Base-by-base conservation (phyloP, 225 moss, liverwort and hornwort species). In the Sphagnum tenellum region DNA sequence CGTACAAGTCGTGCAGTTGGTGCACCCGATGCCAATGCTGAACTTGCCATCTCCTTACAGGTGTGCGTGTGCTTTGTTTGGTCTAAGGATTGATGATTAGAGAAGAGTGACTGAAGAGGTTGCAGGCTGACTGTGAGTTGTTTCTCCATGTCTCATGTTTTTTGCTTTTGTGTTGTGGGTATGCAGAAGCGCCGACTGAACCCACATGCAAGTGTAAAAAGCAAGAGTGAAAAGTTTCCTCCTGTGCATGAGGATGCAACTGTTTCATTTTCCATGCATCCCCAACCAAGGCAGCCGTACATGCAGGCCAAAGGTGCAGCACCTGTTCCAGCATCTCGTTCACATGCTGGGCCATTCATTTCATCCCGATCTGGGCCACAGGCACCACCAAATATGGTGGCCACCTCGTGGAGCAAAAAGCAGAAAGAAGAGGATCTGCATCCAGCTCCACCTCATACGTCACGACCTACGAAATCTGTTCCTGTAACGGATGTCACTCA, bases 151-250 rank as follows among this genome's bases (percentile, higher is more conserved):
- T 2, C 44, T 29, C 29, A 7, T 67, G 50, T 12, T 45, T 29
- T 46, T 44, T 44, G 3, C 29, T 69, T 13, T 3, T 75, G n/a
- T 53, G 29, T 29, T 29, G 29, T 29, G 29, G 29, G 29, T 29
- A 70, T 73, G 49, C 82, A 98, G 98, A 88, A 87, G 71, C 80
- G 81, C 46, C 85, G 82, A 13, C 79, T 89, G 69, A 89, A 74
- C 65, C 77, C 83, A 5, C 89, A 87, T 62, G 87, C 86, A 54
- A 74, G 82, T 74, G 69, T 85, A 0, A 98, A 98, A 78, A 98
- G 98, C 73, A 98, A 98, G 80, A 98, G 98, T 71, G 98, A 98
- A 70, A 98, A 98, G 64, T 98, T 98, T 62, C 89, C 85, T 59
- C 93, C 98, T 5, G 69, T 98, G 50, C 98, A 89, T 48, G 98